Percentiles rank a stretch among this genome's conserved stretches.
Conservation (phyloP, 192 early-diverging fungal genomes). For the Podila verticillata region DNA sequence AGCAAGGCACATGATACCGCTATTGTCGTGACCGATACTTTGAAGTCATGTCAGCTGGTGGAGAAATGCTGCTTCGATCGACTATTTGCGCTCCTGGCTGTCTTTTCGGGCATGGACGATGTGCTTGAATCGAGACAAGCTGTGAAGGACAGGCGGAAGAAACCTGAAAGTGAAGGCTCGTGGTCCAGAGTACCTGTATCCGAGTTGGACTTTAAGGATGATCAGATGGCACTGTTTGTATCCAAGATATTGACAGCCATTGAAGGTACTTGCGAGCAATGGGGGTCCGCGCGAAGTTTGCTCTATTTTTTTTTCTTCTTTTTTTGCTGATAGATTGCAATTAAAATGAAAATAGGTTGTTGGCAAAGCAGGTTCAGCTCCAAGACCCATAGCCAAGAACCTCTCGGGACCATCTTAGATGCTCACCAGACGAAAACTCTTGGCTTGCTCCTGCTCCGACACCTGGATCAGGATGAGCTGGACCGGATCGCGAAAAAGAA, state of each 20-base stretch:
- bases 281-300: too few relatives aligned
- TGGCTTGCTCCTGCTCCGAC: conserved; percentile 32
- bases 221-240: conserved; percentile 10
- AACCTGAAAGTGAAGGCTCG: neutral
- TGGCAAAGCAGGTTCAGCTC: neutral
- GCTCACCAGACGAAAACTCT: conserved; percentile 34
- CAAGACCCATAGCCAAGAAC: neutral
- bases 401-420: conserved; percentile 8
- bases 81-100: conserved; percentile 11
- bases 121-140: neutral
- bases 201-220: conserved; percentile 14
- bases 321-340: neutral
- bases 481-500: conserved; percentile 35
- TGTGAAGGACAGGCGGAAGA: neutral
- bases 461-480: conserved; percentile 41
- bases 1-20: neutral
- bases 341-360: neutral
- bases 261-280: conserved; percentile 15
- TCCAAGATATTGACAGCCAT: conserved; percentile 13
- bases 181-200: neutral
- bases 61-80: conserved; percentile 18
- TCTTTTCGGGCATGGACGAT: conserved; percentile 19
- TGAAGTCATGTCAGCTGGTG: neutral
- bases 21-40: neutral
- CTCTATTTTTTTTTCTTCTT: neutral